Evolutionary conservation across 352 stramenopile genomes (phyloP), one percentile per base, ranked within the genome.

Genomic region (Pythium coloratum): DNA sequence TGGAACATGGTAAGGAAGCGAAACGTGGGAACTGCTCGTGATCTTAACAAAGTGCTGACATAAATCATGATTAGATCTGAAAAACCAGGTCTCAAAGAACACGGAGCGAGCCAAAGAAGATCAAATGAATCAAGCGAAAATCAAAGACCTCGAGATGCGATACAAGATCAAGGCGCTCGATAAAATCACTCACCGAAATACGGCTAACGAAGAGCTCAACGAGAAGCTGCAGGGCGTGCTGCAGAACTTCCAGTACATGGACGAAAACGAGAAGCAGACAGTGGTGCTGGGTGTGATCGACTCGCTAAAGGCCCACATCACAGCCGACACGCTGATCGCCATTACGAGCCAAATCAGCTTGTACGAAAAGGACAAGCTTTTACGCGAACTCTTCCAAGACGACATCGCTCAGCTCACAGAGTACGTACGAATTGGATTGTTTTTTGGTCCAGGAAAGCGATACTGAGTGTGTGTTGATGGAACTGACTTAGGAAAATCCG

Each of bases 191-290:
- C 71, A 77, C 16, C 80, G 76, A 53, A 88, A 81, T 53, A 72
- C 79, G 1, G 42, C 72, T 10, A 58, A 72, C 6, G 71, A 84
- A 32, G 77, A 88, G 38, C 76, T 91, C 58, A 76, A 75, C 42
- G 74, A 73, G 7, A 86, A 86, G 34, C 62, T 89, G 12, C 71
- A 79, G 54, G 57, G 42, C 6, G 79, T 91, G 24, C 67, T 91
- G 14, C 72, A 81, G 33, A 69, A 81, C 54, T 91, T 91, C 61
- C 76, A 86, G 66, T 77, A 86, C 60, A 83, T 89, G 44, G 75
- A 79, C 56, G 74, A 84, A 13, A 40, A 72, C 0, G 78, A 87
- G 28, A 91, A 91, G 46, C 77, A 91, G 24, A 62, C 75, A 3
- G 69, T 91, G 16, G 70, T 91, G 30, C 59, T 88, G 2, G 68